Base-by-base conservation (phyloP, 208 protist species). In the Borovskyia barvae region DNA sequence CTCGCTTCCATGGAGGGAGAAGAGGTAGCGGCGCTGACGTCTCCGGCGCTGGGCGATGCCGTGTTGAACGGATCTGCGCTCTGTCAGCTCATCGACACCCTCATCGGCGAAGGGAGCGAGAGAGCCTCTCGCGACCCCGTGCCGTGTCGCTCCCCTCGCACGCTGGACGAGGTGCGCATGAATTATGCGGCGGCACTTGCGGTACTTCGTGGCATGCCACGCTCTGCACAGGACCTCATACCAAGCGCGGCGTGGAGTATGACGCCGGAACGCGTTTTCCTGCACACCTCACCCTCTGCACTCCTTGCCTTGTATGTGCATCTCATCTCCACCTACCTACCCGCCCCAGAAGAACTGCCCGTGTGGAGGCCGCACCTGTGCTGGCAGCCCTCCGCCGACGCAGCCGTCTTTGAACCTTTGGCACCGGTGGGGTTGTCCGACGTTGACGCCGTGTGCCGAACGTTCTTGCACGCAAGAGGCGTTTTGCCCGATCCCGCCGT, bases 61-160 rank as follows among this genome's bases (percentile, higher is more conserved):
- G 66, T 93, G 6, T 67, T 82, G 53, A 93, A 93, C 62, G 87
- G 82, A 5, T 57, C 66, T 30, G 87, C 81, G 0, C 57, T 89
- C 15, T 76, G 75, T 36, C 80, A 77, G 48, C 69, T 93, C 11
- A 53, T 85, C 48, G 35, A 30, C 2, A 53, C 50, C 19, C 53
- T 81, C 29, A 25, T 37, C 25, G 17, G 26, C 35, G 71, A 53
- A 9, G 49, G 48, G 0, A 57, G 41, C 43, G 62, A 29, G 17
- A 6, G 3, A 20, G 9, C 1, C 17, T 15, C 20, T 2, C 33
- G 2, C 4, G 66, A 66, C 43, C 60, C 62, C 9, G 58, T 73
- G 7, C 66, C 65, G 15, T 72, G 52, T 47, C 57, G 58, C 35
- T 66, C 46, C 25, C 77, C 77, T 1, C 68, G 69, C 20, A 73